Conservation (phyloP, 164 flowering plant species). For the Aristolochia californica region DNA sequence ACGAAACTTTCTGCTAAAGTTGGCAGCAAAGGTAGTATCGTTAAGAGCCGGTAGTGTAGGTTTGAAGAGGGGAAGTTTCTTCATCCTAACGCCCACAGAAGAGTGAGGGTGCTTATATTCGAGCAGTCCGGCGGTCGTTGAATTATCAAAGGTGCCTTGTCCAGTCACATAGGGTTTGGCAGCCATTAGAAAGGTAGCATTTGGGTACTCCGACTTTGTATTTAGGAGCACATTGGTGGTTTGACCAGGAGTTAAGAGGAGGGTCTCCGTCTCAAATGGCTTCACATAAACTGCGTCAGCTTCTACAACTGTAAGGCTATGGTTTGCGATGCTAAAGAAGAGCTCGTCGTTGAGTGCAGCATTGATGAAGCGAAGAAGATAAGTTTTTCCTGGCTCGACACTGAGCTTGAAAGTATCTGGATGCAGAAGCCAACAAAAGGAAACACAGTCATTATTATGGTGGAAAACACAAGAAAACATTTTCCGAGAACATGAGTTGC, state of each 20-base stretch:
- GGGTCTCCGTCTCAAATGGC: slow-evolving; percentile 40
- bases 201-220: slow-evolving; percentile 33
- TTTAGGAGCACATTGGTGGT: slow-evolving; percentile 63
- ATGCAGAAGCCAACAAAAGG: not conserved
- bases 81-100: slow-evolving; percentile 7
- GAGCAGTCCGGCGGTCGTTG: slow-evolving; percentile 46
- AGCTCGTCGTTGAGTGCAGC: slow-evolving; percentile 77
- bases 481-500: no score
- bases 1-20: slow-evolving; percentile 28
- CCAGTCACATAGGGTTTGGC: slow-evolving; percentile 60
- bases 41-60: slow-evolving; percentile 44
- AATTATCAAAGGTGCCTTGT: slow-evolving; percentile 47
- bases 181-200: slow-evolving; percentile 45
- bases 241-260: slow-evolving; percentile 70
- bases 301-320: slow-evolving; percentile 52
- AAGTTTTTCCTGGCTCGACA: slow-evolving; percentile 61
- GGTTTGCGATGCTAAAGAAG: slow-evolving; percentile 72
- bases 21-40: slow-evolving; percentile 35
- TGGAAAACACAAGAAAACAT: no score
- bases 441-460: no score
- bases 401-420: slow-evolving; percentile 63
- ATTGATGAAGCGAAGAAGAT: slow-evolving; percentile 64
- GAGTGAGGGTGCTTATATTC: slow-evolving; percentile 22
- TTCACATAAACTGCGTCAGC: slow-evolving; percentile 60
- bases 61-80: slow-evolving; percentile 21